These are phyloP conservation scores for Mycena galericulata DNA, from an alignment of 768 basidiomycete genomes.

Conservation along the genomic window DNA sequence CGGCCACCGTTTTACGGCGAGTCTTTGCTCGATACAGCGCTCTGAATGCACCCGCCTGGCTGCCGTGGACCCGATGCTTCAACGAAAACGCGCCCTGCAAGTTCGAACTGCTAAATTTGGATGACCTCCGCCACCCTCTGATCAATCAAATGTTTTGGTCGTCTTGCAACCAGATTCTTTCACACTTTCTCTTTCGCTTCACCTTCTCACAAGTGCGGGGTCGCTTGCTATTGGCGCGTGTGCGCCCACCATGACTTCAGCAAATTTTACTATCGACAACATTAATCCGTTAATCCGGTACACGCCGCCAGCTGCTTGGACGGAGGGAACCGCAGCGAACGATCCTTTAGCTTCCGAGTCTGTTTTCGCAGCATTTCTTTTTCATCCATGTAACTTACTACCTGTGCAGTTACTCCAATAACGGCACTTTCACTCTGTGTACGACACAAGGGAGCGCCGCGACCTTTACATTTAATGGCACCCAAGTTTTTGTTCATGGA, in stretches of 20 bases:
- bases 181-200: neutral
- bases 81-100: no score
- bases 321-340: slow-evolving; percentile 12
- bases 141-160: neutral
- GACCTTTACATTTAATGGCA: slow-evolving; percentile 50
- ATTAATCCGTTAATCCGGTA: slow-evolving; percentile 33
- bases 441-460: slow-evolving; percentile 42
- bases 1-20: no score
- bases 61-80: no score
- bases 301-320: slow-evolving; percentile 25
- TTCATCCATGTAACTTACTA: neutral
- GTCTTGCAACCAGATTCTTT: neutral
- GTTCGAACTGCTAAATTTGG: no score
- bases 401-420: slow-evolving; percentile 44
- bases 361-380: neutral
- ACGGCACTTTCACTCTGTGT: slow-evolving; percentile 49
- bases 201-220: slow-evolving; percentile 6
- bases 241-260: slow-evolving; percentile 28
- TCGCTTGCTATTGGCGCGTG: slow-evolving; percentile 7
- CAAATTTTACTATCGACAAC: slow-evolving; percentile 36
- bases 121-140: no score
- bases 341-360: slow-evolving; percentile 27
- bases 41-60: no score
- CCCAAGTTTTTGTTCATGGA: slow-evolving; percentile 50
- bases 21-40: no score